Evolutionary conservation across 2,329 filamentous ascomycete species (phyloP).

Genomic region (Akanthomyces uredinophilus): DNA sequence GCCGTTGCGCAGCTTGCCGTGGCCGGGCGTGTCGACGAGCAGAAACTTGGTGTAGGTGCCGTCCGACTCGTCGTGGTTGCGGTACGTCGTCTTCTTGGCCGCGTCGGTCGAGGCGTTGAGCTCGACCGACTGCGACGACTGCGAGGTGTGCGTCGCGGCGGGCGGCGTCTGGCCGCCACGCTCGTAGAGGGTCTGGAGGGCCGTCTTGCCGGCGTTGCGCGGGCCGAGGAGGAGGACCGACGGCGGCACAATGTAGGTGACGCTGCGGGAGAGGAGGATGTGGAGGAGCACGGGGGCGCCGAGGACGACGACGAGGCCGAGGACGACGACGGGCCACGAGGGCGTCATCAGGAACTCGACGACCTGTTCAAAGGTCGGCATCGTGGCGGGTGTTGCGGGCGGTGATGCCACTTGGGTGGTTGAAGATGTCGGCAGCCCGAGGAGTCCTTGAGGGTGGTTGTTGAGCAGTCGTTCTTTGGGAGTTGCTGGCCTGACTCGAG

Average conservation of each 20-base stretch:
- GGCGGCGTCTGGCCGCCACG: conserved; percentile 37
- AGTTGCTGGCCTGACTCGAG: not conserved
- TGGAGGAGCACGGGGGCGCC: conserved; percentile 74
- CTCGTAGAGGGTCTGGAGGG: conserved; percentile 71
- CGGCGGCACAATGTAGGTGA: conserved; percentile 61
- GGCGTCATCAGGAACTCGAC: conserved; percentile 54
- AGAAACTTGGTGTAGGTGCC: conserved; percentile 64
- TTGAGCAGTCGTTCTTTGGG: not conserved
- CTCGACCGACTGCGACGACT: conserved; percentile 46
- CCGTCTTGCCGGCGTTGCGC: conserved; percentile 79
- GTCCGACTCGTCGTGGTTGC: conserved; percentile 51
- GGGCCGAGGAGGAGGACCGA: conserved; percentile 79
- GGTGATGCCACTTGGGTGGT: not conserved
- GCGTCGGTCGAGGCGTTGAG: conserved; percentile 48
- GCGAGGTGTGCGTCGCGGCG: conserved; percentile 50
- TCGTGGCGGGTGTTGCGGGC: conserved; percentile 21
- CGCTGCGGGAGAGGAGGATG: conserved; percentile 62
- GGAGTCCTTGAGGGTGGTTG: not conserved
- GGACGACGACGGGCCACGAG: conserved; percentile 55
- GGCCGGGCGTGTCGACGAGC: conserved; percentile 85
- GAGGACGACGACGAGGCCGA: conserved; percentile 67
- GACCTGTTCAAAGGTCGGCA: conserved; percentile 35
- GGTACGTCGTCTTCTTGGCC: conserved; percentile 39
- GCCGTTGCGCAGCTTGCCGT: conserved; percentile 81
- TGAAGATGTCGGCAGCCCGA: not conserved